Percentiles rank a stretch among this genome's conserved stretches.
Evolutionary conservation across 441 rosid species (phyloP).

Genomic region (Gossypium davidsonii): DNA sequence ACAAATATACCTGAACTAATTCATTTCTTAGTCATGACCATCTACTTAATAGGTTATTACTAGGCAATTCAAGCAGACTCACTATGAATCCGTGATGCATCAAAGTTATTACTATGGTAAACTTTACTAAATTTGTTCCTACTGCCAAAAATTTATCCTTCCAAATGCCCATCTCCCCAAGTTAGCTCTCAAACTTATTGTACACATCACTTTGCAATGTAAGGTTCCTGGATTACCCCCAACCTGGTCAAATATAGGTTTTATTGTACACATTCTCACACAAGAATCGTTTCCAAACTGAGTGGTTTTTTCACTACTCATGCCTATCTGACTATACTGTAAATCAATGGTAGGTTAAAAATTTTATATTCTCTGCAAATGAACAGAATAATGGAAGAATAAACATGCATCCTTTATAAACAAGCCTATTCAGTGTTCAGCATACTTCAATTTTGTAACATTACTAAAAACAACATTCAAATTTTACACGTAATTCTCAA

Average conservation of each 20-base stretch:
- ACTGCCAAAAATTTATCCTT: not conserved
- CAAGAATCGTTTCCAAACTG: not conserved
- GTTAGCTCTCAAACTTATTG: not conserved
- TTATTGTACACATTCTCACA: not conserved
- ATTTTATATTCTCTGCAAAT: not conserved
- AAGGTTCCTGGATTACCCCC: not conserved
- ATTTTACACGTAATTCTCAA: not conserved
- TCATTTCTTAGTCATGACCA: not conserved
- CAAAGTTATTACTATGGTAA: not conserved
- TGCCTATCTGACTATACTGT: not conserved
- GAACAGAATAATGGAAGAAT: slow-evolving; percentile 5
- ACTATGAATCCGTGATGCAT: not conserved
- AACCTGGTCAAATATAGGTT: not conserved
- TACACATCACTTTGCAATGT: not conserved
- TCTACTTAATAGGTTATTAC: not conserved
- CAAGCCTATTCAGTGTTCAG: not conserved
- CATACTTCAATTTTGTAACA: not conserved
- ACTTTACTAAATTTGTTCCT: not conserved
- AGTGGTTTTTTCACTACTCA: not conserved
- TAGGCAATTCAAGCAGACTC: not conserved
- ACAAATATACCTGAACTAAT: not conserved
- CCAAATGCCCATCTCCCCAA: not conserved
- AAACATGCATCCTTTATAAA: not conserved
- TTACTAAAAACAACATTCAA: not conserved
- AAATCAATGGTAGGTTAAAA: not conserved